Conservation (phyloP, 805 yeast species). For the Teunomyces pallodes region DNA sequence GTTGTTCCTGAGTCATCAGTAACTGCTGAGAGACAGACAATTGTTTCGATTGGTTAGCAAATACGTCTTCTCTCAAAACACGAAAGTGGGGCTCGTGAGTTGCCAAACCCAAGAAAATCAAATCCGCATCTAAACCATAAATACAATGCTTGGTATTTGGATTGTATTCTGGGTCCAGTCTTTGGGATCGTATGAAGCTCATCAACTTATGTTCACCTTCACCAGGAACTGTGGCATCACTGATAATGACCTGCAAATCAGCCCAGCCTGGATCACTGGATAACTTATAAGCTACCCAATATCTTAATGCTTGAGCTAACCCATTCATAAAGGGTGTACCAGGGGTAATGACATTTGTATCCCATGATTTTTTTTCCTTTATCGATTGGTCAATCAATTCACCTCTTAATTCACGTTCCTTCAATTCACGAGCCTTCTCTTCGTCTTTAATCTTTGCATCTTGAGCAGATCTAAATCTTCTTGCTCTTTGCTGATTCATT, state of each 20-base stretch:
- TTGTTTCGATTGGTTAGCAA: conserved; percentile 64
- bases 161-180: conserved; percentile 80
- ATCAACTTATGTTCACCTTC: conserved; percentile 99
- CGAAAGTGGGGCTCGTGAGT: conserved; percentile 97
- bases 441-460: conserved; percentile 82
- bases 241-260: conserved; percentile 79
- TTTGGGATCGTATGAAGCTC: conserved; percentile 90
- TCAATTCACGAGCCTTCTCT: conserved; percentile 60
- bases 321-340: conserved; percentile 98
- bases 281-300: conserved; percentile 90
- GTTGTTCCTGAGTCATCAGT: conserved; percentile 61
- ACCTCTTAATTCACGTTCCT: conserved; percentile 62
- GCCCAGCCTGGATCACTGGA: conserved; percentile 93
- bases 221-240: conserved; percentile 97
- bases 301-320: conserved; percentile 75
- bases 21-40: conserved; percentile 48
- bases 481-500: conserved; percentile 94
- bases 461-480: conserved; percentile 88
- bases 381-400: conserved; percentile 74
- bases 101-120: conserved; percentile 91
- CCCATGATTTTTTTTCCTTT: conserved; percentile 80
- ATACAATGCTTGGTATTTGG: conserved; percentile 96
- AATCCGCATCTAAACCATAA: conserved; percentile 96
- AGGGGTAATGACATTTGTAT: conserved; percentile 94
- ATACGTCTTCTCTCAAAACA: conserved; percentile 93